Conservation (phyloP, 257 asterid species). For the Linderniella brevidens region DNA sequence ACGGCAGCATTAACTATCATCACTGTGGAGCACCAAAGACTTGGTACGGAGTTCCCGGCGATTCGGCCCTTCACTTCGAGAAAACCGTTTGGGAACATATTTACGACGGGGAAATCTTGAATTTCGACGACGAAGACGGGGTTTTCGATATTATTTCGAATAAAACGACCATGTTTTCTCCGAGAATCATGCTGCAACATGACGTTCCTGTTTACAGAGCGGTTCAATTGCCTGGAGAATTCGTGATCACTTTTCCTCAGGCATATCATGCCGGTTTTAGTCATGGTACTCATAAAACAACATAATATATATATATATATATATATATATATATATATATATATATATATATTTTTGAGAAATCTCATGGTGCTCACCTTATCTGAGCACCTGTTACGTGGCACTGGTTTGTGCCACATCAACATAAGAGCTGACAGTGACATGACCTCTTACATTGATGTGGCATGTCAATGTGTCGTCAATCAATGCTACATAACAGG, state of each 20-base stretch:
- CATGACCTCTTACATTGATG: no score
- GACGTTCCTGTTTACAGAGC: slow-evolving; percentile 80
- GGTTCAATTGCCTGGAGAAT: slow-evolving; percentile 89
- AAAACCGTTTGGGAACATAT: slow-evolving; percentile 63
- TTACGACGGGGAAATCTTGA: slow-evolving; percentile 47
- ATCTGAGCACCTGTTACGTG: no score
- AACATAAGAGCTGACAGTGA: no score
- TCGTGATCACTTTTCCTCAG: slow-evolving; percentile 72
- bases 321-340: no score
- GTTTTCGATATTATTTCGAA: slow-evolving; percentile 87
- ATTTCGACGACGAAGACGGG: slow-evolving; percentile 78
- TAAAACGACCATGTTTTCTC: slow-evolving; percentile 88
- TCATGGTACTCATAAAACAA: slow-evolving; percentile 35
- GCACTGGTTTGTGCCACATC: no score
- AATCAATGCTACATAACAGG: no score
- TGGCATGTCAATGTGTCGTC: no score
- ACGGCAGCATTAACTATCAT: slow-evolving; percentile 71
- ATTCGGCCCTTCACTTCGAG: slow-evolving; percentile 73
- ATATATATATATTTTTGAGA: no score
- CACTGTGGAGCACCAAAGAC: slow-evolving; percentile 97
- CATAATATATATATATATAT: slow-evolving; percentile 2
- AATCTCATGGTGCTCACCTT: no score
- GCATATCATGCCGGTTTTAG: slow-evolving; percentile 97
- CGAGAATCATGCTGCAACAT: slow-evolving; percentile 57
- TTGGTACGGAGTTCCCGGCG: slow-evolving; percentile 94